Evolutionary conservation across 192 early-diverging fungal genomes (phyloP).

Genomic region (Entomortierella parvispora): DNA sequence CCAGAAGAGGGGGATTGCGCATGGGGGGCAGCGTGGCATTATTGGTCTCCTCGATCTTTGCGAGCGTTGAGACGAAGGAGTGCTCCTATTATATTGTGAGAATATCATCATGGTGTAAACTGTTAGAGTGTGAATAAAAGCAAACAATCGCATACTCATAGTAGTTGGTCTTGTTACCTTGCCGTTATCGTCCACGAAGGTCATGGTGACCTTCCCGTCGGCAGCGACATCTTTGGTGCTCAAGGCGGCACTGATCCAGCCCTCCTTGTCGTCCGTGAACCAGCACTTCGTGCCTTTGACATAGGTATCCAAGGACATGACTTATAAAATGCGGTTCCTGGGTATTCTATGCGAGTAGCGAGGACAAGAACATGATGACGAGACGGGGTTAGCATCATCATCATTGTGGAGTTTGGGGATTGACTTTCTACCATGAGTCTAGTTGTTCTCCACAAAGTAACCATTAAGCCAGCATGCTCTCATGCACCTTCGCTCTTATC

Average conservation of each 20-base stretch:
- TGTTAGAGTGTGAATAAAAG: neutral
- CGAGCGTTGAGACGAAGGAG: constrained; percentile 76
- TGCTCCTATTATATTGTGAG: constrained; percentile 62
- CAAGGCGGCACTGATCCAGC: constrained; percentile 82
- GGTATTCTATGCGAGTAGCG: too few species aligned
- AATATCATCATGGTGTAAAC: too few species aligned
- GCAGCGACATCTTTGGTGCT: constrained; percentile 63
- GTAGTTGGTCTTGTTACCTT: constrained; percentile 59
- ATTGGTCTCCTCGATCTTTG: constrained; percentile 73
- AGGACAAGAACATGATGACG: too few species aligned
- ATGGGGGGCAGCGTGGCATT: constrained; percentile 86
- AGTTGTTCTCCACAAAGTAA: too few species aligned
- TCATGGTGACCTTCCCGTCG: constrained; percentile 67
- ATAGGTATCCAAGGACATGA: constrained; percentile 69
- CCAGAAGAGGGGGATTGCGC: constrained; percentile 91
- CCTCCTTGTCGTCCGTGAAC: constrained; percentile 88
- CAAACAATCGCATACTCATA: neutral
- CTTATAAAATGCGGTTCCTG: constrained; percentile 2
- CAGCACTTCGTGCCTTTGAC: constrained; percentile 83
- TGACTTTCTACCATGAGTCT: too few species aligned
- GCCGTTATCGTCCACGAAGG: constrained; percentile 67
- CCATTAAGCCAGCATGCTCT: too few species aligned
- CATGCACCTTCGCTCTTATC: too few species aligned
- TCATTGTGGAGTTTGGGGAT: too few species aligned
- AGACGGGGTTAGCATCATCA: too few species aligned